phyloP scores from a whole-genome alignment of 768 basidiomycete genomes.

The Steccherinum ochraceum region DNA sequence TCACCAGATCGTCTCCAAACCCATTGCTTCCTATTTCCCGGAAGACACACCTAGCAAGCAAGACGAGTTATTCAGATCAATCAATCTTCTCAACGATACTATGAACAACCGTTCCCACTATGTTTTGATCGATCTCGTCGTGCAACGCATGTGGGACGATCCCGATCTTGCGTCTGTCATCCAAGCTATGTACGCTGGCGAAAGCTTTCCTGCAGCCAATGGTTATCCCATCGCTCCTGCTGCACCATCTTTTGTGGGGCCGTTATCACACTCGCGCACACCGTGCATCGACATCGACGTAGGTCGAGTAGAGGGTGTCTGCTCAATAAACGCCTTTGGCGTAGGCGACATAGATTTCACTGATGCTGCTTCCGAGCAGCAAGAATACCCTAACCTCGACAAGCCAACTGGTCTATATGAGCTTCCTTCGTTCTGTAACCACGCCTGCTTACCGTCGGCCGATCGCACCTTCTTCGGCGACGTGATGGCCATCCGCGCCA shows the following conservation, averaged over 20 bases:
- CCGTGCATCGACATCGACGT: not conserved
- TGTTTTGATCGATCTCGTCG: not conserved
- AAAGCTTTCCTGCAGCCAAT: not conserved
- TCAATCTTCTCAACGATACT: not conserved
- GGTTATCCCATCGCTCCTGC: not conserved
- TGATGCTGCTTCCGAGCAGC: not conserved
- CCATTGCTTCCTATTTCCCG: not conserved
- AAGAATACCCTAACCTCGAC: not conserved
- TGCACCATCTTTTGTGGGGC: too few relatives aligned
- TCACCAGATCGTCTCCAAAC: not conserved
- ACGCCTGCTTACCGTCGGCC: not conserved
- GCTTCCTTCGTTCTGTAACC: not conserved
- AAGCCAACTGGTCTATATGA: not conserved
- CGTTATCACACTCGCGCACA: not conserved
- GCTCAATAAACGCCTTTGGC: not conserved
- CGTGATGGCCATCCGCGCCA: not conserved
- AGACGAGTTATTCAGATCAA: not conserved
- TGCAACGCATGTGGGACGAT: not conserved
- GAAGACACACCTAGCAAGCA: not conserved
- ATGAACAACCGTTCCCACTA: not conserved
- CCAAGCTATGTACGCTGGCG: not conserved
- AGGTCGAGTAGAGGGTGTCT: not conserved
- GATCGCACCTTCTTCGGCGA: not conserved
- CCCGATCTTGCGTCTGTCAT: not conserved
- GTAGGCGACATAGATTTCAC: too few relatives aligned